phyloP scores from a whole-genome alignment of 495 filamentous ascomycete species.

The Trypethelium eluteriae region DNA sequence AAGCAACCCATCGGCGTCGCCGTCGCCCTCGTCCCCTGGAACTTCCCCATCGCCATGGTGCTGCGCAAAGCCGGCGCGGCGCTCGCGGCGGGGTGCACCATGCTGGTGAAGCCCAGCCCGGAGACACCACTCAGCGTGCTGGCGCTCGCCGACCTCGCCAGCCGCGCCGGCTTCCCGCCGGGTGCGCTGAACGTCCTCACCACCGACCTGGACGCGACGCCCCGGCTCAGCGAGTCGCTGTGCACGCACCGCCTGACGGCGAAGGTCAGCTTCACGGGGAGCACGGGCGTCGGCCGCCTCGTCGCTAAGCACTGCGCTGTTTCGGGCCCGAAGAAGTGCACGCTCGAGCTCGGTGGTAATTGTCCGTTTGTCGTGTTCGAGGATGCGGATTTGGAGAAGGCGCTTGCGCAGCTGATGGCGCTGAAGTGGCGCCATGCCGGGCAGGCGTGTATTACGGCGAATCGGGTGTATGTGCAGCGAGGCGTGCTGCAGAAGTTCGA shows the following conservation, averaged over 20 bases:
- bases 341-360: conserved; percentile 39
- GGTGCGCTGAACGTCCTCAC: conserved; percentile 37
- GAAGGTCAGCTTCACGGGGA: conserved; percentile 40
- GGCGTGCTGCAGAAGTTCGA: conserved; percentile 38
- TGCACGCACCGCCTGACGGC: conserved; percentile 35
- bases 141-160: conserved; percentile 36
- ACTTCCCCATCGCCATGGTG: conserved; percentile 53
- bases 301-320: conserved; percentile 34
- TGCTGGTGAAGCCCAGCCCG: conserved; percentile 39
- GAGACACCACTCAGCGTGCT: conserved; percentile 38
- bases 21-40: conserved; percentile 61
- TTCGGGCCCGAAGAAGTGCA: conserved; percentile 38
- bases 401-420: conserved; percentile 26
- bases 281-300: conserved; percentile 37
- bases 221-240: conserved; percentile 35
- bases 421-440: conserved; percentile 40
- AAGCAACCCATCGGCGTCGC: conserved; percentile 63
- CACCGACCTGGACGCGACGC: conserved; percentile 36
- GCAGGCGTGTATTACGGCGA: conserved; percentile 39
- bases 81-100: conserved; percentile 57
- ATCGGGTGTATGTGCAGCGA: conserved; percentile 38
- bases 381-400: conserved; percentile 38
- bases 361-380: conserved; percentile 40
- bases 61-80: conserved; percentile 62
- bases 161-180: conserved; percentile 36